Conservation (phyloP, 192 early-diverging fungal species). For the Backusella circina region DNA sequence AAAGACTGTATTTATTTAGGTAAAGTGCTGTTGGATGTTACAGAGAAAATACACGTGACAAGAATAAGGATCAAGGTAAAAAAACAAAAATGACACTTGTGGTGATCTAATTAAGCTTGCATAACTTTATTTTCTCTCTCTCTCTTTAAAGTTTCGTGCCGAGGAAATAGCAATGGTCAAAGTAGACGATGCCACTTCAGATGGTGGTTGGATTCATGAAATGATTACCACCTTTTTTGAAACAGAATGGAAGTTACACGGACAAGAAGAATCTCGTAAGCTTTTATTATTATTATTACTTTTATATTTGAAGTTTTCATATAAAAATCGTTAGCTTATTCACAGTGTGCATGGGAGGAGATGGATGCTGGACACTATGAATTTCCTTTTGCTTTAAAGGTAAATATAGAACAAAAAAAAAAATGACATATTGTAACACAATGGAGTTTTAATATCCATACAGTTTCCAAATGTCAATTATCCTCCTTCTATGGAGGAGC, state of each 20-base stretch:
- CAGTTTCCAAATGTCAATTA: conserved; percentile 42
- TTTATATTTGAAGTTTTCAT: no score
- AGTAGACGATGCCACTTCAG: conserved; percentile 22
- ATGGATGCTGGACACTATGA: conserved; percentile 30
- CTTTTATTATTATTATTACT: no score
- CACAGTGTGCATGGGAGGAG: conserved; percentile 36
- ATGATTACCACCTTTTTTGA: conserved; percentile 33
- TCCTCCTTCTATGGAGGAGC: conserved; percentile 39
- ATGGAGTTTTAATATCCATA: neutral
- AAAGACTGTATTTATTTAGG: conserved; percentile 24
- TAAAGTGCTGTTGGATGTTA: conserved; percentile 19
- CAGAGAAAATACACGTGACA: conserved; percentile 31
- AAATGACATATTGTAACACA: neutral
- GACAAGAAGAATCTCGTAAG: conserved; percentile 30
- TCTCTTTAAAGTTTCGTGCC: conserved; percentile 25
- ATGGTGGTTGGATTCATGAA: conserved; percentile 34
- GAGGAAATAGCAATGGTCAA: conserved; percentile 34
- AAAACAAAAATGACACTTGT: neutral
- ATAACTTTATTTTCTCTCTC: neutral
- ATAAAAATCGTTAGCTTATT: conserved; percentile 27
- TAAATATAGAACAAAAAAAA: no score
- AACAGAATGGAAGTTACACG: conserved; percentile 30
- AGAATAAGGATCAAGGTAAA: conserved; percentile 35
- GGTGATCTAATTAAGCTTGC: neutral
- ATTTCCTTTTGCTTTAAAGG: conserved; percentile 41